phyloP scores from a whole-genome alignment of 345 rosid genomes.

The Salix caprea region DNA sequence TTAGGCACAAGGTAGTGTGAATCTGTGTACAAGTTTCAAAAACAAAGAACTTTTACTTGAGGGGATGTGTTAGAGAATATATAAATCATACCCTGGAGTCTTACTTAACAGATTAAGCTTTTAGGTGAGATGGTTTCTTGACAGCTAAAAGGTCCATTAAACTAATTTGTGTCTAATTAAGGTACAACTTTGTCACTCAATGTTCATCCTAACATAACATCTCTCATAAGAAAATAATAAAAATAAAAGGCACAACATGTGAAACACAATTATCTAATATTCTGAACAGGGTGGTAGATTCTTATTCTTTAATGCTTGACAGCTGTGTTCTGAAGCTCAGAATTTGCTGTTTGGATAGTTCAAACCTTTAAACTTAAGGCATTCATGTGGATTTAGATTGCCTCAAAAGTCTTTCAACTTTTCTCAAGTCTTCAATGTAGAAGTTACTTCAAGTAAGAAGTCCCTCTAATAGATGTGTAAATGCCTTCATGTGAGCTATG shows the following conservation, averaged over 20 bases:
- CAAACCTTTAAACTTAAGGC: not conserved
- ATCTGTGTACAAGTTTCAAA: too few species aligned
- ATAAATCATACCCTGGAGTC: too few species aligned
- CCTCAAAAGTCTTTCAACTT: not conserved
- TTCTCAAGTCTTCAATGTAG: not conserved
- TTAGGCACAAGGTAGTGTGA: too few species aligned
- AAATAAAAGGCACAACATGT: not conserved
- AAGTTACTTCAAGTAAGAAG: not conserved
- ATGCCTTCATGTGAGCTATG: not conserved
- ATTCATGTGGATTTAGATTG: not conserved
- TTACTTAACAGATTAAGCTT: too few species aligned
- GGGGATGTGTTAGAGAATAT: too few species aligned
- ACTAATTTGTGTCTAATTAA: not conserved
- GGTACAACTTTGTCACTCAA: not conserved
- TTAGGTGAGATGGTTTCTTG: too few species aligned
- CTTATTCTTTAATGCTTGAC: constrained; percentile 2
- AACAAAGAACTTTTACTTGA: too few species aligned
- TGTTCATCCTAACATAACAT: not conserved
- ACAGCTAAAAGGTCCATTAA: not conserved
- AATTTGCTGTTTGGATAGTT: not conserved
- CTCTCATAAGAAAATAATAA: not conserved
- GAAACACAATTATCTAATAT: not conserved
- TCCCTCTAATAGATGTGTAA: not conserved
- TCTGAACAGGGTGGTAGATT: not conserved
- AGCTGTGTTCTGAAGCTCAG: not conserved